Base-by-base conservation (phyloP, 768 basidiomycete species). In the Phlebiopsis gigantea region DNA sequence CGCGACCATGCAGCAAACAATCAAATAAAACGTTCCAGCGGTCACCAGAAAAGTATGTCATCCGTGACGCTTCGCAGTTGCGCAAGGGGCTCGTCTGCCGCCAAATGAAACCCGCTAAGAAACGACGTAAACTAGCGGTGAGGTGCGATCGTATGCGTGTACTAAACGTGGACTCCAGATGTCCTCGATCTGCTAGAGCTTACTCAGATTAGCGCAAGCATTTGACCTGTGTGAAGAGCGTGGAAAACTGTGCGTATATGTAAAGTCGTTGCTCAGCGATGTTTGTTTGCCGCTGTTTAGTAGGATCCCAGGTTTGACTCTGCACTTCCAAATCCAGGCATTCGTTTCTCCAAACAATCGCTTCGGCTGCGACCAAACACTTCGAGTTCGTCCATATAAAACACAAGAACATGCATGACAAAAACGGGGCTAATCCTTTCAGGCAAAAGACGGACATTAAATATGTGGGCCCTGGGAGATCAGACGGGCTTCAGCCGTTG, bases 251-350 rank as follows among this genome's bases (percentile, higher is more conserved):
- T n/a, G n/a, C n/a, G n/a, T n/a, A n/a, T n/a, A n/a, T n/a, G n/a
- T n/a, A n/a, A n/a, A n/a, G n/a, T 17, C 34, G 34, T 39, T 39
- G 34, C 34, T 30, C 14, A 19, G 39, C n/a, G 43, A 28, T 10
- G 17, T 15, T n/a, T 55, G 45, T 55, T 55, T 46, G 30, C 54
- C 25, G 22, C 28, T 55, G 54, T 55, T 55, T n/a, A n/a, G n/a
- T n/a, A 41, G 45, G 54, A 55, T 34, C 54, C 25, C 17, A 55
- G 15, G 53, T 43, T 25, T n/a, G n/a, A n/a, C n/a, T n/a, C 8
- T 9, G 9, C 26, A 30, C 30, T 47, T 46, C 30, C 54, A 51
- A 51, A 51, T 51, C 19, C 17, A 51, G 50, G 10, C 7, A 19
- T 39, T 17, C 34, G 17, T 39, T 39, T 39, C 34, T 17, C 34